A percentile compares a stretch with the other conserved stretches of the same genome.
These are phyloP conservation scores for Podochytrium sp. DNA, from an alignment of 192 early-diverging fungal genomes.

Conservation along the genomic window DNA sequence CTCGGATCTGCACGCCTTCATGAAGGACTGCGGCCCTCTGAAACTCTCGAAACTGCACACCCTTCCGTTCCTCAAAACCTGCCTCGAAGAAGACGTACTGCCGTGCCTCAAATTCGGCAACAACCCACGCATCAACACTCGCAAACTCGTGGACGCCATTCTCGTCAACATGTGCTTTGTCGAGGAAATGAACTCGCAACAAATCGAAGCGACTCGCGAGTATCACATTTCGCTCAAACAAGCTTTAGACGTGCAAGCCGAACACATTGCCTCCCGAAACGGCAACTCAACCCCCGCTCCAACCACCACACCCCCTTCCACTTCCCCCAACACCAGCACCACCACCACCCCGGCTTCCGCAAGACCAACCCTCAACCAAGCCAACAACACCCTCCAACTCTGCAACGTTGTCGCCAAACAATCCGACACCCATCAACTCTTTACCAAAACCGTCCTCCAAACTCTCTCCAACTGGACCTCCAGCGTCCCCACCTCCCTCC, in stretches of 20 bases:
- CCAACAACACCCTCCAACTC: background rate
- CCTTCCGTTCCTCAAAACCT: conserved; percentile 85
- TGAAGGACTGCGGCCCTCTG: conserved; percentile 62
- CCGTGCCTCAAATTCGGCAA: conserved; percentile 87
- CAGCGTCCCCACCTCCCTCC: background rate
- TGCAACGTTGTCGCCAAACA: background rate
- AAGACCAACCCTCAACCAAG: background rate
- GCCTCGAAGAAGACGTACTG: conserved; percentile 86
- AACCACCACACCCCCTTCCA: no score
- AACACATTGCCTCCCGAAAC: background rate
- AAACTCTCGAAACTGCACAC: conserved; percentile 80
- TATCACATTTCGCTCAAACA: background rate
- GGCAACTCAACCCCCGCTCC: background rate
- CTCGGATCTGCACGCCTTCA: conserved; percentile 86
- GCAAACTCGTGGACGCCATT: conserved; percentile 92
- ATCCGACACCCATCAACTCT: conserved; percentile 10
- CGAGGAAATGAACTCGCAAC: conserved; percentile 74
- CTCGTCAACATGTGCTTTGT: conserved; percentile 87
- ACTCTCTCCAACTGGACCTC: conserved; percentile 9
- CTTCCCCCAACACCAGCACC: background rate
- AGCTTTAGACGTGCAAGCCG: conserved; percentile 2
- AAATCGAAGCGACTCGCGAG: conserved; percentile 31
- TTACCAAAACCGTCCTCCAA: conserved; percentile 31
- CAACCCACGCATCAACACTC: conserved; percentile 82
- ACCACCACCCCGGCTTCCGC: background rate